Conservation (phyloP, 768 basidiomycete genomes). For the Dacryopinax spathularia region DNA sequence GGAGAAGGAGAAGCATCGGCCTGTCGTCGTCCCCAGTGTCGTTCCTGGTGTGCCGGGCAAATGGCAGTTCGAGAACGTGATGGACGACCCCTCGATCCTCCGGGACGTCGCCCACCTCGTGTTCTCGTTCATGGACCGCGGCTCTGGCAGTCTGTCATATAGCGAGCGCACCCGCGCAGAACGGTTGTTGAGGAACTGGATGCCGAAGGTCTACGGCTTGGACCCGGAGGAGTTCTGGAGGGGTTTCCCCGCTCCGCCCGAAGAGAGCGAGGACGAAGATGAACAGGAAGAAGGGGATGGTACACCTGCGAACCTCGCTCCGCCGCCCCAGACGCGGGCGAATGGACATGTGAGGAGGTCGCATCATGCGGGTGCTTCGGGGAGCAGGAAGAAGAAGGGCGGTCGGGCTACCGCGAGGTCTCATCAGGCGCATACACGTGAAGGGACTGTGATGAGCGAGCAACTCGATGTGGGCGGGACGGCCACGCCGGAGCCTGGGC, state of each 20-base stretch:
- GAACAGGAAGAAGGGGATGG: constrained; percentile 56
- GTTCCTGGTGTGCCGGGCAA: constrained; percentile 31
- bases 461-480: background rate
- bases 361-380: background rate
- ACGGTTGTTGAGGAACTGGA: constrained; percentile 66
- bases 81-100: constrained; percentile 65
- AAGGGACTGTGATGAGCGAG: background rate
- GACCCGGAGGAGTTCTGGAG: constrained; percentile 29
- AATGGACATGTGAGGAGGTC: background rate
- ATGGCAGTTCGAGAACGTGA: constrained; percentile 66
- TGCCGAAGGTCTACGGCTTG: constrained; percentile 61
- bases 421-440: background rate
- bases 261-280: constrained; percentile 37
- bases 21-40: no score
- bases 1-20: constrained; percentile 23
- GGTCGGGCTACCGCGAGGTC: background rate
- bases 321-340: background rate
- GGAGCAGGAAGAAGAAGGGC: constrained; percentile 1
- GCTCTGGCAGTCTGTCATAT: constrained; percentile 39
- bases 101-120: constrained; percentile 83
- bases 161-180: constrained; percentile 79
- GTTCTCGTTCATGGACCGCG: constrained; percentile 79
- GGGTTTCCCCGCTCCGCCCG: constrained; percentile 21
- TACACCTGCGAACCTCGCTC: constrained; percentile 34
- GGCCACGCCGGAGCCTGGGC: background rate